These are phyloP conservation scores for Talaromyces funiculosus DNA, from an alignment of 2,329 filamentous ascomycete species.

Conservation along the genomic window DNA sequence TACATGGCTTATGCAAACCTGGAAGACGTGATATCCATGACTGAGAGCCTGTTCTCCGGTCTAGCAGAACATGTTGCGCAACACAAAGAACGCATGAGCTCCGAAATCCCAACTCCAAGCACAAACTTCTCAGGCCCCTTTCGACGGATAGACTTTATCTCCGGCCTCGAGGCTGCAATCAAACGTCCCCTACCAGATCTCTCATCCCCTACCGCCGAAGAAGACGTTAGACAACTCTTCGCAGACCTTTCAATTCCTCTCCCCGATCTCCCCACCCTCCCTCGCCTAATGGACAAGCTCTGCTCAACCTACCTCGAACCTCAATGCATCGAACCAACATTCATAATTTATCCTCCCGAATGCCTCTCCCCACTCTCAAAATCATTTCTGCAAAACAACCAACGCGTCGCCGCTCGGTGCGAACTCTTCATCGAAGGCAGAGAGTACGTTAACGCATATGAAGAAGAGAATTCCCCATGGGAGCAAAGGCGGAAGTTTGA, in stretches of 20 bases:
- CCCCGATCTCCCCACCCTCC: constrained; percentile 52
- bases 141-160: constrained; percentile 72
- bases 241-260: constrained; percentile 43
- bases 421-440: constrained; percentile 76
- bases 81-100: constrained; percentile 31
- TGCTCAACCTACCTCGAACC: constrained; percentile 73
- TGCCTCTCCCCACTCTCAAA: constrained; percentile 89
- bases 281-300: constrained; percentile 75
- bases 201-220: constrained; percentile 48
- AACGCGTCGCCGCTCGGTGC: constrained; percentile 71
- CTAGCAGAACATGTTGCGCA: constrained; percentile 51
- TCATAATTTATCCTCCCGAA: constrained; percentile 84
- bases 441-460: constrained; percentile 94
- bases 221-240: constrained; percentile 55
- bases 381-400: constrained; percentile 64
- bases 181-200: constrained; percentile 62
- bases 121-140: constrained; percentile 56
- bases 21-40: constrained; percentile 66
- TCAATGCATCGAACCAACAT: constrained; percentile 65
- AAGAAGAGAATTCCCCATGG: constrained; percentile 91
- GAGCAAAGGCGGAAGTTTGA: constrained; percentile 80
- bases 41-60: constrained; percentile 62
- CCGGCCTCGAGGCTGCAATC: constrained; percentile 65
- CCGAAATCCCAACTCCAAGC: constrained; percentile 44
- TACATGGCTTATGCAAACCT: constrained; percentile 82